Evolutionary conservation across 2,329 filamentous ascomycete genomes (phyloP).

Genomic region (Pseudogymnoascus sp.): DNA sequence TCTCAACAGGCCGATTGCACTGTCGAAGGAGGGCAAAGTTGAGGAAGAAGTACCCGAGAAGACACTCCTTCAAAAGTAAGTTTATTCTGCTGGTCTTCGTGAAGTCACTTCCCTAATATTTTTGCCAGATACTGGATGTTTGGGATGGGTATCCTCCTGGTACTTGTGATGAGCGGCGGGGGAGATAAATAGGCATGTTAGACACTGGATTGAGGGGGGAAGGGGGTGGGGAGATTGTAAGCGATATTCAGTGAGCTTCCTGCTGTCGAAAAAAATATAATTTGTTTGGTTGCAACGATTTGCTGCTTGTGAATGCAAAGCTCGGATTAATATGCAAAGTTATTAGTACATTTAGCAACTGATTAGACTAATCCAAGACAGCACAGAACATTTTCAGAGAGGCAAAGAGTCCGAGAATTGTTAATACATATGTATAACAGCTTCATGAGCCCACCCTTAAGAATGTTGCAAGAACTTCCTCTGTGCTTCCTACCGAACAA

Average conservation of each 20-base stretch:
- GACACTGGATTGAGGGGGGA: not conserved
- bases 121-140: conserved; percentile 8
- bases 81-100: conserved; percentile 14
- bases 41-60: conserved; percentile 51
- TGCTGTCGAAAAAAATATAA: not conserved
- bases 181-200: conserved; percentile 1
- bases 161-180: not conserved
- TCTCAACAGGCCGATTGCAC: conserved; percentile 56
- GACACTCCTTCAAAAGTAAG: conserved; percentile 60
- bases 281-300: not conserved
- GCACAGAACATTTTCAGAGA: not conserved
- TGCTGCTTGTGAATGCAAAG: not conserved
- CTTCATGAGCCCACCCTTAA: not conserved
- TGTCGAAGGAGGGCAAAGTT: conserved; percentile 53
- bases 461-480: not conserved
- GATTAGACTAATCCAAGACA: not conserved
- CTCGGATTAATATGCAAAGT: not conserved
- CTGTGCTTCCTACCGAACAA: not conserved
- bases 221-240: not conserved
- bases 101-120: not conserved
- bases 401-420: not conserved
- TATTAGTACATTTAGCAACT: not conserved
- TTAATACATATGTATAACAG: not conserved
- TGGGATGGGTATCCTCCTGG: conserved; percentile 5
- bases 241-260: not conserved